Percentiles rank a stretch among this genome's conserved stretches.
Conservation (phyloP, 2,329 filamentous ascomycete genomes). For the Rugonectria rugulosa region DNA sequence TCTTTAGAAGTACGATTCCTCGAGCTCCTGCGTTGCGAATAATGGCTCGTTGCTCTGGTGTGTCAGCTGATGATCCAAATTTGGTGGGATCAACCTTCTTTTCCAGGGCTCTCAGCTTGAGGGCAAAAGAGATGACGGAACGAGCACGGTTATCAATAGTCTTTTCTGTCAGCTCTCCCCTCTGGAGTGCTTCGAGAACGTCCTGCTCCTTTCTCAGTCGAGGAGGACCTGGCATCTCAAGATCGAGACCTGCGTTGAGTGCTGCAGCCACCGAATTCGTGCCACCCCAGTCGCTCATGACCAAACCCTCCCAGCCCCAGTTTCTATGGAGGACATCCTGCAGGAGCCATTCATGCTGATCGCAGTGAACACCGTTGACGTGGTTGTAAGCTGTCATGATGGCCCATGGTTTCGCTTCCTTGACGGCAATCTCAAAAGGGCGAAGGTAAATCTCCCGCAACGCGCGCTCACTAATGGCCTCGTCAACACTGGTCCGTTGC, state of each 20-base stretch:
- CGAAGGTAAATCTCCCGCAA: conserved; percentile 36
- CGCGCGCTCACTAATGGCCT: conserved; percentile 20
- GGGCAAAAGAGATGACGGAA: conserved; percentile 13
- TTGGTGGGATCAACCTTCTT: conserved; percentile 22
- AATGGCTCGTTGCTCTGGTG: conserved; percentile 34
- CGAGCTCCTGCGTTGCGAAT: conserved; percentile 45
- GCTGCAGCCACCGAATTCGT: conserved; percentile 35
- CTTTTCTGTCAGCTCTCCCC: conserved; percentile 9
- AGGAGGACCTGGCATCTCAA: conserved; percentile 45
- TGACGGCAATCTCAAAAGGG: conserved; percentile 48
- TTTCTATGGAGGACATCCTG: conserved; percentile 45
- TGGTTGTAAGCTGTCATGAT: conserved; percentile 39
- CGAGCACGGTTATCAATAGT: conserved; percentile 5
- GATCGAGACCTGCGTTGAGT: conserved; percentile 33
- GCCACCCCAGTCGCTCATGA: conserved; percentile 36
- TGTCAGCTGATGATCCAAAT: conserved; percentile 30
- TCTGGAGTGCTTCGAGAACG: conserved; percentile 17
- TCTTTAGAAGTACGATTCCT: conserved; percentile 69
- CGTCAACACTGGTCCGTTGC: conserved; percentile 15
- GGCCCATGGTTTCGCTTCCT: conserved; percentile 45
- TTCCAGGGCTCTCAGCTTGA: conserved; percentile 8
- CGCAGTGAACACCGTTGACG: conserved; percentile 49
- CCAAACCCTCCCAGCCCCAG: conserved; percentile 47
- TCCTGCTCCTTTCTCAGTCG: conserved; percentile 15
- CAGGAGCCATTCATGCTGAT: conserved; percentile 19